Evolutionary conservation across 1,284 basidiomycete species (phyloP).

Genomic region (Pterula multifida): DNA sequence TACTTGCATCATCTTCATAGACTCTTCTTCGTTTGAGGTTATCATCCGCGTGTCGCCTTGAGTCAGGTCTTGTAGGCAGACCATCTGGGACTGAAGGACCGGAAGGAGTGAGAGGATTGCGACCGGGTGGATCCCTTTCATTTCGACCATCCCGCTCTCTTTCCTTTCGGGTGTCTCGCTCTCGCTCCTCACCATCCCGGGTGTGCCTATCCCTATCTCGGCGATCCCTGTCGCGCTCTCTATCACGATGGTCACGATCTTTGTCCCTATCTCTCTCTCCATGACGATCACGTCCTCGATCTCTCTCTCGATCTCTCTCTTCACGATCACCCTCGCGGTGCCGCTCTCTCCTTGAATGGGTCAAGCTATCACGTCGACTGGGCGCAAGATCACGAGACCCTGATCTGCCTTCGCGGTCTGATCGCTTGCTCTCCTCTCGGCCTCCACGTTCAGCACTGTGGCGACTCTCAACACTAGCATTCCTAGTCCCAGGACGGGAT

Average conservation of each 20-base stretch:
- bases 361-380: slow-evolving; percentile 32
- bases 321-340: slow-evolving; percentile 10
- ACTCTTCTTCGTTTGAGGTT: slow-evolving; percentile 44
- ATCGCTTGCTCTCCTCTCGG: slow-evolving; percentile 28
- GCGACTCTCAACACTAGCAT: slow-evolving; percentile 60
- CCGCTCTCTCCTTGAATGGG: slow-evolving; percentile 33
- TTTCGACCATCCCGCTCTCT: slow-evolving; percentile 33
- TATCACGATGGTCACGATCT: slow-evolving; percentile 29
- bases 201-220: slow-evolving; percentile 22
- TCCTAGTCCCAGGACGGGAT: slow-evolving; percentile 56
- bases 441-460: slow-evolving; percentile 47
- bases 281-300: slow-evolving; percentile 22
- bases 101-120: slow-evolving; percentile 17
- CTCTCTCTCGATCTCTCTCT: slow-evolving; percentile 27
- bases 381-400: slow-evolving; percentile 26
- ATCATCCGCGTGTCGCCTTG: slow-evolving; percentile 36
- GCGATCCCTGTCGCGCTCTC: slow-evolving; percentile 29
- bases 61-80: slow-evolving; percentile 46
- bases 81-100: slow-evolving; percentile 28
- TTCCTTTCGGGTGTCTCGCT: slow-evolving; percentile 25
- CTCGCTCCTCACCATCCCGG: slow-evolving; percentile 25
- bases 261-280: slow-evolving; percentile 18
- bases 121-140: slow-evolving; percentile 16
- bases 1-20: slow-evolving; percentile 57
- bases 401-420: slow-evolving; percentile 35